phyloP scores from a whole-genome alignment of 2,329 filamentous ascomycete species.

The Cordyceps cicadae region DNA sequence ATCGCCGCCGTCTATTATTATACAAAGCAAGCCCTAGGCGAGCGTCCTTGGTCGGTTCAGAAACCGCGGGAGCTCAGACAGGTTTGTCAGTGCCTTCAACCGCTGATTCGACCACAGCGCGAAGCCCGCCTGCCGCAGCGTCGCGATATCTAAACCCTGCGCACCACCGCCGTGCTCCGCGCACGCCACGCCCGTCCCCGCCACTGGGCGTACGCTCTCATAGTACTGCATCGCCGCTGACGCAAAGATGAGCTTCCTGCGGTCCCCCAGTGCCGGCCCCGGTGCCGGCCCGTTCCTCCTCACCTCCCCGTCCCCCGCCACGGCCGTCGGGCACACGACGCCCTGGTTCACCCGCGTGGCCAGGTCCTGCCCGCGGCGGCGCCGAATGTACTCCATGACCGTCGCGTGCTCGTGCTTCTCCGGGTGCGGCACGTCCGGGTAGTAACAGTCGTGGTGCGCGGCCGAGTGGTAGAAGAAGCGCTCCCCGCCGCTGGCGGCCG shows the following conservation, averaged over 20 bases:
- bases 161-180: not conserved
- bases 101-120: constrained; percentile 9
- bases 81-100: not conserved
- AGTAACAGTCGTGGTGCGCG: constrained; percentile 10
- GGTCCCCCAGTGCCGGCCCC: not conserved
- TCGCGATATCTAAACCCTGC: not conserved
- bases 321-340: not conserved
- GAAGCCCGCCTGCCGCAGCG: constrained; percentile 5
- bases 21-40: not conserved
- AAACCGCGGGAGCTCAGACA: not conserved
- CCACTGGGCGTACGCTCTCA: not conserved
- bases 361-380: not conserved
- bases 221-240: constrained; percentile 4
- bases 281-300: not conserved
- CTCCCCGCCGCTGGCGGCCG: not conserved
- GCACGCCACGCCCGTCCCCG: not conserved
- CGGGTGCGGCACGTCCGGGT: constrained; percentile 7
- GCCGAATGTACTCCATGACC: not conserved
- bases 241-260: not conserved
- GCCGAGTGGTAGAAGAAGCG: constrained; percentile 10
- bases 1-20: not conserved
- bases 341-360: constrained; percentile 6
- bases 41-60: not conserved
- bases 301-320: not conserved
- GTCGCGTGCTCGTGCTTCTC: constrained; percentile 8